Evolutionary conservation across 2,329 filamentous ascomycete genomes (phyloP).

Genomic region (Elsinoe fawcettii): DNA sequence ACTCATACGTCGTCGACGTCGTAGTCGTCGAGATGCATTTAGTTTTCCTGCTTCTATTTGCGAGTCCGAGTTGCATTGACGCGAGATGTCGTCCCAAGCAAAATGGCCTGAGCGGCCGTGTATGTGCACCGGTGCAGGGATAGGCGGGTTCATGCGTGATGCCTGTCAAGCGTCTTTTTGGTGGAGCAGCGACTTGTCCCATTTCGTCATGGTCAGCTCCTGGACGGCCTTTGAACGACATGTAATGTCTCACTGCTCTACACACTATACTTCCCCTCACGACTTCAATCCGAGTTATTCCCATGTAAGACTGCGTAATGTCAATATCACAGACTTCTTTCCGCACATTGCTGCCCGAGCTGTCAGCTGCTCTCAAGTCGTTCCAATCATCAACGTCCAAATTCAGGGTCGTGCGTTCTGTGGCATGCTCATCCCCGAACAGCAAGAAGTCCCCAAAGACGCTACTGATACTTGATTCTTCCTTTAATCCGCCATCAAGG

Average conservation of each 20-base stretch:
- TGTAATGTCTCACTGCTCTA: conserved; percentile 1
- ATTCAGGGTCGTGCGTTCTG: conserved; percentile 31
- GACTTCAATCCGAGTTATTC: conserved; percentile 1
- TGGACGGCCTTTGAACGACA: conserved; percentile 1
- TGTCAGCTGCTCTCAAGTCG: conserved; percentile 35
- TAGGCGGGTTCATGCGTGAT: not conserved
- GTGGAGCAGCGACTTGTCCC: not conserved
- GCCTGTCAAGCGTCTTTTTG: not conserved
- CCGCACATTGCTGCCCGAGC: conserved; percentile 30
- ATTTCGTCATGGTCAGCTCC: conserved; percentile 12
- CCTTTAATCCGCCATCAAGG: conserved; percentile 57
- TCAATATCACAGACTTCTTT: not conserved
- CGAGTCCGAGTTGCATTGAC: not conserved
- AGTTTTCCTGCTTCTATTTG: not conserved
- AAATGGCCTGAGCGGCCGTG: not conserved
- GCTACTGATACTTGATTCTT: conserved; percentile 58
- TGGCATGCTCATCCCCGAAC: conserved; percentile 21
- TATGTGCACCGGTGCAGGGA: not conserved
- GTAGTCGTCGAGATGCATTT: not conserved
- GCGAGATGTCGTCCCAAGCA: not conserved
- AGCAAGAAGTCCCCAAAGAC: conserved; percentile 31
- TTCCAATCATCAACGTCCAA: conserved; percentile 35
- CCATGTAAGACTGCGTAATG: not conserved
- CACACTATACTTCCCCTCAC: conserved; percentile 18
- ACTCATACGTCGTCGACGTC: not conserved